Conservation (phyloP, 495 filamentous ascomycete genomes). For the Penicillium macrosclerotiorum region DNA sequence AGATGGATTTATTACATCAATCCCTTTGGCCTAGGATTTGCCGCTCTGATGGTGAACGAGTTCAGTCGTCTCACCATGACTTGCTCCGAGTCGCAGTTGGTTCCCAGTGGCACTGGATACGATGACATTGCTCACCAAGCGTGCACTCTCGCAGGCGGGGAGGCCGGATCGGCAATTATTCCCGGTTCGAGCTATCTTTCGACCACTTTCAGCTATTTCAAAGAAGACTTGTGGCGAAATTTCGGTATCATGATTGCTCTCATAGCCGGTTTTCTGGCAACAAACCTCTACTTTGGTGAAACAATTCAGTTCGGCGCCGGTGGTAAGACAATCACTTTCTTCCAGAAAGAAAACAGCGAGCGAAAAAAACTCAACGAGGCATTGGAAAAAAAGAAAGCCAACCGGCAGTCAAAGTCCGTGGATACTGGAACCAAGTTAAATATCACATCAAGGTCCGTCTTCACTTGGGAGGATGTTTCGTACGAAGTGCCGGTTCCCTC, state of each 20-base stretch:
- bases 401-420: conserved; percentile 49
- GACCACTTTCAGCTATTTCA: conserved; percentile 59
- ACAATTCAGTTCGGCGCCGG: conserved; percentile 72
- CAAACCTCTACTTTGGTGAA: conserved; percentile 73
- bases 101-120: conserved; percentile 65
- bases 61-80: conserved; percentile 62
- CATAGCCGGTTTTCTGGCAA: conserved; percentile 63
- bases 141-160: conserved; percentile 69
- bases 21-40: conserved; percentile 70
- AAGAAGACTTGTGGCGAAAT: conserved; percentile 67
- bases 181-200: conserved; percentile 62
- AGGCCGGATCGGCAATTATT: conserved; percentile 57
- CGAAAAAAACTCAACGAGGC: conserved; percentile 66
- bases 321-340: conserved; percentile 74
- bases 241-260: conserved; percentile 71
- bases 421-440: conserved; percentile 53
- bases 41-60: conserved; percentile 79
- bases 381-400: conserved; percentile 55
- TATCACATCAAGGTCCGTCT: conserved; percentile 59
- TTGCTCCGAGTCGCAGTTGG: conserved; percentile 60
- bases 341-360: conserved; percentile 68
- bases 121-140: conserved; percentile 66
- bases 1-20: conserved; percentile 84
- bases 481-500: conserved; percentile 69
- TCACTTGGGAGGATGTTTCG: conserved; percentile 52